These are phyloP conservation scores for Torulaspora indica DNA, from an alignment of 805 yeast species.

Conservation along the genomic window DNA sequence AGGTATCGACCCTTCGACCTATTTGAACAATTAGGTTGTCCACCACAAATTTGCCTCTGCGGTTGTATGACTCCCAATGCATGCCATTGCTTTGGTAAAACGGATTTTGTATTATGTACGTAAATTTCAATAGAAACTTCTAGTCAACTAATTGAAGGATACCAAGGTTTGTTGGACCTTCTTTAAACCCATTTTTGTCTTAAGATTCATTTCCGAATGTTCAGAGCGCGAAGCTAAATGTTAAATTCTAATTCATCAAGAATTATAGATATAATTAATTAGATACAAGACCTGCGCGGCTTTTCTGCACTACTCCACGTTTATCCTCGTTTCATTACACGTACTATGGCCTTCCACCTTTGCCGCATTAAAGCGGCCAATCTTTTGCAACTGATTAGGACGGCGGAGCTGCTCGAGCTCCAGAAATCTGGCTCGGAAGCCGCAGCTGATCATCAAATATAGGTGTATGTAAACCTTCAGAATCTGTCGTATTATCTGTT, in stretches of 20 bases:
- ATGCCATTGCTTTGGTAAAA: slow-evolving; percentile 1
- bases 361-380: slow-evolving; percentile 19
- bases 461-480: slow-evolving; percentile 13
- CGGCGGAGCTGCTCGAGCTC: neutral
- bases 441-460: slow-evolving; percentile 5
- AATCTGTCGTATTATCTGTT: slow-evolving; percentile 13
- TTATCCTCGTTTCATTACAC: slow-evolving; percentile 23
- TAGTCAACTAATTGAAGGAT: neutral
- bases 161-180: neutral
- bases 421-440: slow-evolving; percentile 2
- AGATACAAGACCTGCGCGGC: neutral
- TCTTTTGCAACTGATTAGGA: slow-evolving; percentile 5
- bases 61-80: neutral
- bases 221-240: neutral
- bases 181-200: neutral
- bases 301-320: slow-evolving; percentile 7
- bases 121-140: slow-evolving; percentile 7
- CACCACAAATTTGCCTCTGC: neutral
- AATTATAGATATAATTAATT: neutral
- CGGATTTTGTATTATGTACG: slow-evolving; percentile 17
- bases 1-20: slow-evolving; percentile 95
- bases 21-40: slow-evolving; percentile 76
- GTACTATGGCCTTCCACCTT: slow-evolving; percentile 32
- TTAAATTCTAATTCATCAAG: neutral
- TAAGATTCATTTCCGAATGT: neutral